A percentile compares a stretch with the other conserved stretches of the same genome.
Evolutionary conservation across 2,329 filamentous ascomycete species (phyloP).

Genomic region (Dothideomycetidae sp.): DNA sequence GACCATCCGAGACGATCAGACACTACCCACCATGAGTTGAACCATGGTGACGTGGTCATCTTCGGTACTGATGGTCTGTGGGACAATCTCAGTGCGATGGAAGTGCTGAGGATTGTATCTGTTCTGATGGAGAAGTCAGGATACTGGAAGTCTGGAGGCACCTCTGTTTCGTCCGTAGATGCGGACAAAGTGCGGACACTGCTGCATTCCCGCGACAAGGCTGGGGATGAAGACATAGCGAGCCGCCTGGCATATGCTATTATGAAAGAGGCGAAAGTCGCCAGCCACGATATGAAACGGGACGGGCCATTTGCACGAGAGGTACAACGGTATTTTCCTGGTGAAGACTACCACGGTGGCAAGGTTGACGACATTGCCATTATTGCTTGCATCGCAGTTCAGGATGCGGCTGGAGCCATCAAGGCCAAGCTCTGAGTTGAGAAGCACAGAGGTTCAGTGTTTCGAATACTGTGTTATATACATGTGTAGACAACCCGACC

Average conservation of each 20-base stretch:
- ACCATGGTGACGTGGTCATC: constrained; percentile 84
- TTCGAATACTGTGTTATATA: too few relatives aligned
- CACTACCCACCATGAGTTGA: constrained; percentile 58
- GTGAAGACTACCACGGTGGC: constrained; percentile 77
- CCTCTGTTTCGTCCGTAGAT: constrained; percentile 8
- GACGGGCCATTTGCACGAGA: constrained; percentile 93
- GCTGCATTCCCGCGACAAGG: constrained; percentile 11
- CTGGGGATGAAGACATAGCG: constrained; percentile 47
- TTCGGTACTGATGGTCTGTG: constrained; percentile 92
- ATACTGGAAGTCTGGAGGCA: constrained; percentile 17
- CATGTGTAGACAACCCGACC: too few relatives aligned
- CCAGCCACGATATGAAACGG: constrained; percentile 64
- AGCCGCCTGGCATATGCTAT: constrained; percentile 66
- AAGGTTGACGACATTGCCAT: constrained; percentile 95
- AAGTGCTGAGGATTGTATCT: constrained; percentile 66
- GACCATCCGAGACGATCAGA: constrained; percentile 77
- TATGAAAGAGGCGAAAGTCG: constrained; percentile 66
- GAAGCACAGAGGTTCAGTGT: too few relatives aligned
- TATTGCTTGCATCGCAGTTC: constrained; percentile 62
- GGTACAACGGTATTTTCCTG: constrained; percentile 73
- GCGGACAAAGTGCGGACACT: constrained; percentile 7
- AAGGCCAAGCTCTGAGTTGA: constrained; percentile 21
- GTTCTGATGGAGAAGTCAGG: constrained; percentile 46
- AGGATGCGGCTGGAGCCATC: constrained; percentile 31
- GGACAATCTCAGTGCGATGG: constrained; percentile 87